These are phyloP conservation scores for Achlya hypogyna DNA, from an alignment of 352 stramenopile genomes.

Conservation along the genomic window DNA sequence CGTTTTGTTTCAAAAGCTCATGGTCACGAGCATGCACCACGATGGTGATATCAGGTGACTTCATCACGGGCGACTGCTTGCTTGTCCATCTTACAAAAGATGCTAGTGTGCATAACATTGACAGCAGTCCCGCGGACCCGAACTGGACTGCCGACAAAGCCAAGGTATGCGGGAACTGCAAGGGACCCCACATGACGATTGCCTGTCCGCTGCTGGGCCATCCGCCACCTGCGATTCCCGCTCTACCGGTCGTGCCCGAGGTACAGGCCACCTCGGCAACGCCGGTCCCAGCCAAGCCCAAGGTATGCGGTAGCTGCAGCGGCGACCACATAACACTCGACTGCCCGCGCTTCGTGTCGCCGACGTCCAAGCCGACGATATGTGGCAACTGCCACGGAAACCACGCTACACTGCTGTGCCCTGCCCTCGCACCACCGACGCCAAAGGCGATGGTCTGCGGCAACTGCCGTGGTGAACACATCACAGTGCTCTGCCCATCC, in stretches of 20 bases:
- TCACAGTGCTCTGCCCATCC: constrained; percentile 66
- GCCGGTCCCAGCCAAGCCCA: constrained; percentile 20
- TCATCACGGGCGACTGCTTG: neutral
- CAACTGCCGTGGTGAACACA: constrained; percentile 77
- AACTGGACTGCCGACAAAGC: constrained; percentile 26
- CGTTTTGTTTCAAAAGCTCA: constrained; percentile 70
- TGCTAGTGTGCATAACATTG: constrained; percentile 61
- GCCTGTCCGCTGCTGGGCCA: constrained; percentile 38
- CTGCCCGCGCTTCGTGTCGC: constrained; percentile 46
- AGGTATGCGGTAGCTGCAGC: constrained; percentile 65
- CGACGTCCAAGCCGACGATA: constrained; percentile 33
- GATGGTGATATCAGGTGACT: constrained; percentile 60
- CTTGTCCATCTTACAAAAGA: neutral
- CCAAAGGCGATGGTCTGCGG: constrained; percentile 47
- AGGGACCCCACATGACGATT: constrained; percentile 74
- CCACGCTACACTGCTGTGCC: constrained; percentile 70
- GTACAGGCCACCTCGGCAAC: too few relatives aligned
- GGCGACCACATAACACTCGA: constrained; percentile 76
- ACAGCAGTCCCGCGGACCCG: constrained; percentile 25
- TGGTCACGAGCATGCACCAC: constrained; percentile 70
- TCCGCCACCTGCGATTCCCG: neutral
- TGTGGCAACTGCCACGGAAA: constrained; percentile 73
- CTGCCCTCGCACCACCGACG: constrained; percentile 26
- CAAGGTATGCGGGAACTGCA: constrained; percentile 65
- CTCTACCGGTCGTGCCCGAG: too few relatives aligned